These are phyloP conservation scores for Auricularia sp. DNA, from an alignment of 768 basidiomycete species.

Conservation along the genomic window DNA sequence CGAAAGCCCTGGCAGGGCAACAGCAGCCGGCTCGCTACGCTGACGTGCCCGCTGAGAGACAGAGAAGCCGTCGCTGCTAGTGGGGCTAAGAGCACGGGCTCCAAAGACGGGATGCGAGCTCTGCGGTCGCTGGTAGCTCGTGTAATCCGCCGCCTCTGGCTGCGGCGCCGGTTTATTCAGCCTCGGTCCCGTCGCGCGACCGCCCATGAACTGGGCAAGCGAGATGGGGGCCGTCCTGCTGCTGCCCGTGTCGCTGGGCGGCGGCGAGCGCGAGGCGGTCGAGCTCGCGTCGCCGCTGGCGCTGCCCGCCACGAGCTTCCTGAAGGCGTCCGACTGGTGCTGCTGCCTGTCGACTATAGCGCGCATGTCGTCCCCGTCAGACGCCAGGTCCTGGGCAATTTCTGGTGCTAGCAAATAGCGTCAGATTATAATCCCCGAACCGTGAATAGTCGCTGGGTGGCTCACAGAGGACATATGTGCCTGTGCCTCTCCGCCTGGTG, in stretches of 20 bases:
- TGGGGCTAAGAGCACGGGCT: neutral
- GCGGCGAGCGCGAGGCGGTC: neutral
- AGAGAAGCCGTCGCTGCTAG: neutral
- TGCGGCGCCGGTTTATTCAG: slow-evolving; percentile 67
- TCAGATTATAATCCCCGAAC: slow-evolving; percentile 13
- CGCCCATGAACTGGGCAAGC: slow-evolving; percentile 74
- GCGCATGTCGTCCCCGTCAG: slow-evolving; percentile 14
- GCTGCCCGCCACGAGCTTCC: slow-evolving; percentile 31
- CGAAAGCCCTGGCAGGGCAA: slow-evolving; percentile 68
- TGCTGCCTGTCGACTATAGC: slow-evolving; percentile 28
- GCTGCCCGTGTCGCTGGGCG: slow-evolving; percentile 7
- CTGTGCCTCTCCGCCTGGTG: slow-evolving; percentile 30
- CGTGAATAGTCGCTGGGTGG: neutral
- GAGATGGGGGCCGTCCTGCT: slow-evolving; percentile 46
- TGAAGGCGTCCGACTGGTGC: slow-evolving; percentile 35
- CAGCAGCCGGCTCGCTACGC: slow-evolving; percentile 36
- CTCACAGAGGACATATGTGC: slow-evolving; percentile 28
- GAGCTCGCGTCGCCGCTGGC: neutral
- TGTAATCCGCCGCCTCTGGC: slow-evolving; percentile 51
- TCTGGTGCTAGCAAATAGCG: slow-evolving; percentile 12
- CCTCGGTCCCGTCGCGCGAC: slow-evolving; percentile 61
- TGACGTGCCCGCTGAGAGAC: neutral
- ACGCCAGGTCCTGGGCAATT: slow-evolving; percentile 15
- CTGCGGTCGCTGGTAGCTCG: slow-evolving; percentile 41
- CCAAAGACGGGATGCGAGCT: slow-evolving; percentile 70